Evolutionary conservation across 2,329 filamentous ascomycete genomes (phyloP), one percentile per base, ranked within the genome.

Genomic region (Aphanocladium album): DNA sequence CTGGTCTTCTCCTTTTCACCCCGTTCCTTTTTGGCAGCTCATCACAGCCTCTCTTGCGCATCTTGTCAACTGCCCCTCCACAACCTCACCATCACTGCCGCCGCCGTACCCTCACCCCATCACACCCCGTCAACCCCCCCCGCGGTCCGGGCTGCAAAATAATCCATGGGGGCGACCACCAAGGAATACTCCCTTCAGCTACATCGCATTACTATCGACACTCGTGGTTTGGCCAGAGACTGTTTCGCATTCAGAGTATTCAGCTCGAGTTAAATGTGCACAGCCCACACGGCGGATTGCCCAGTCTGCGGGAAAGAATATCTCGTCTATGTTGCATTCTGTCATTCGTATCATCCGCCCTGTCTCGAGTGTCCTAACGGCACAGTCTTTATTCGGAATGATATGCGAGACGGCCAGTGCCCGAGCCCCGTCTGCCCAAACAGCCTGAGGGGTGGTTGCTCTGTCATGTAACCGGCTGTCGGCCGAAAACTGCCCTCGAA

Each of bases 381-480:
- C 57, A 75, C 73, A 63, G 63, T 63, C 43, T 68, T 77, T 50
- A 65, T 72, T 62, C 70, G 70, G 52, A 70, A 76, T 67, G 74
- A 75, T 39, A 84, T 84, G 81, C 72, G 74, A 64, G 77, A 83
- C 63, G 80, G 81, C 52, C 76, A 76, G 64, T 85, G 83, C 63
- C 82, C 82, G n/a, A 85, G 83, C 65, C 81, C 79, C 16, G 79
- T 84, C 60, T 85, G 83, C 64, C 83, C 83, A 52, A 84, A 84
- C 72, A 83, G 81, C 69, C 72, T 81, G 61, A 79, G 77, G 52
- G 83, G 83, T 23, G 82, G 82, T 45, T 85, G 83, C 65, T 70
- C 67, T 63, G 76, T 85, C 63, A 85, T 82, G 73, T 85, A 73
- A 79, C 60, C 39, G 21, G 35, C 27, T 50, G 45, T 49, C 57